Base-by-base conservation (phyloP, 176 grass and related monocot species). In the Oryza meyeriana region DNA sequence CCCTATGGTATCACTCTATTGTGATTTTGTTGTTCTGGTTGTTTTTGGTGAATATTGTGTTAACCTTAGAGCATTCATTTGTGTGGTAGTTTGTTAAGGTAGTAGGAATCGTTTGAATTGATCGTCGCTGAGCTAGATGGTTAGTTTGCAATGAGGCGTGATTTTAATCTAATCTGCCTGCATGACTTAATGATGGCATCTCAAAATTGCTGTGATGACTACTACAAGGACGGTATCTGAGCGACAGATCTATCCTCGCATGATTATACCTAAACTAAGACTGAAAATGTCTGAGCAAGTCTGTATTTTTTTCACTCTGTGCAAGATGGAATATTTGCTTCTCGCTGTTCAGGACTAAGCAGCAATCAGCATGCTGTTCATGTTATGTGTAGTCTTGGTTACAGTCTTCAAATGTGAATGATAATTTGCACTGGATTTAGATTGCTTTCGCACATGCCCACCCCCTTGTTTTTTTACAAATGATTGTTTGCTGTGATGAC, bases 211-310 rank as follows among this genome's bases (percentile, higher is more conserved):
- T 4, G 3, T 71, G 68, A 71, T 47, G 76, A 78, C 14, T 12
- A 1, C 32, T 62, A 59, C 32, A 71, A 58, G 79, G 48, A 71
- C 45, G 66, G 47, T 81, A 81, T 81, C 66, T 71, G 66, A 81
- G 31, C 11, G 6, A 71, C 6, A 48, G 29, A 1, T 13, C 1
- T 5, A 48, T 57, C 31, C 47, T 55, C 10, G 3, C n/a, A 6
- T 71, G 79, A 81, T 71, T 71, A 39, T 3, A 71, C 14, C n/a
- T 8, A 41, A 42, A 58, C 48, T 52, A 18, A 52, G 40, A 35
- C 44, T 79, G 64, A 36, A 47, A 13, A 52, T 27, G 40, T 71
- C 65, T 81, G 48, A 81, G 78, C 47, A 73, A 73, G 18, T 55
- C 50, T 55, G 20, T n/a, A n/a, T n/a, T n/a, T n/a, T n/a, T n/a